Conservation (phyloP, 352 stramenopile genomes). For the Phytophthora litchii region DNA sequence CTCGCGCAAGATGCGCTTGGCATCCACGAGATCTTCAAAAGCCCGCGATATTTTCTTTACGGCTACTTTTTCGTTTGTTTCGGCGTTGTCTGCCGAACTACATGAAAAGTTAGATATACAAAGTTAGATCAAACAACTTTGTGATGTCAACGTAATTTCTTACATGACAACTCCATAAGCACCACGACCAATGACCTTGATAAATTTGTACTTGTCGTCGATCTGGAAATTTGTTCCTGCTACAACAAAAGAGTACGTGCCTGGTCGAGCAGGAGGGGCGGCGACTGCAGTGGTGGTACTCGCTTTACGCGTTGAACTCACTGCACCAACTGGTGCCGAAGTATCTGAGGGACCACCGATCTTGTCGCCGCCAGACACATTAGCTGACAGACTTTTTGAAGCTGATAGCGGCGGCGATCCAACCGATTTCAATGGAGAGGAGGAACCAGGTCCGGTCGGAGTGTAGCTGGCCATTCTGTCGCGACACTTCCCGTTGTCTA, state of each 20-base stretch:
- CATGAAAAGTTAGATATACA: slow-evolving; percentile 1
- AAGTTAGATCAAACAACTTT: slow-evolving; percentile 8
- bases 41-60: slow-evolving; percentile 91
- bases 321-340: slow-evolving; percentile 19
- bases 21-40: slow-evolving; percentile 99
- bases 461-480: slow-evolving; percentile 34
- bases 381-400: slow-evolving; percentile 17
- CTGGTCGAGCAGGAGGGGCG: slow-evolving; percentile 39
- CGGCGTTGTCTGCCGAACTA: slow-evolving; percentile 80
- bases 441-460: slow-evolving; percentile 16
- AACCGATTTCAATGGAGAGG: slow-evolving; percentile 37
- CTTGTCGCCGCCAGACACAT: slow-evolving; percentile 14
- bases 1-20: slow-evolving; percentile 98
- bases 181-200: slow-evolving; percentile 95
- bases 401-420: slow-evolving; percentile 15
- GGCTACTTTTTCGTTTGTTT: slow-evolving; percentile 86
- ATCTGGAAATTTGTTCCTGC: slow-evolving; percentile 92
- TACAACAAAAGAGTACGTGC: slow-evolving; percentile 82
- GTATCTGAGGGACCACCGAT: slow-evolving; percentile 10
- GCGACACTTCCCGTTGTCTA: slow-evolving; percentile 6
- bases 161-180: slow-evolving; percentile 95
- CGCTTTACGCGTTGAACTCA: slow-evolving; percentile 14
- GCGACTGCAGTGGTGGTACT: slow-evolving; percentile 11
- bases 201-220: slow-evolving; percentile 94
- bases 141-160: slow-evolving; percentile 24